These are phyloP conservation scores for Vitis cinerea DNA, from an alignment of 164 flowering plant species.

Conservation along the genomic window DNA sequence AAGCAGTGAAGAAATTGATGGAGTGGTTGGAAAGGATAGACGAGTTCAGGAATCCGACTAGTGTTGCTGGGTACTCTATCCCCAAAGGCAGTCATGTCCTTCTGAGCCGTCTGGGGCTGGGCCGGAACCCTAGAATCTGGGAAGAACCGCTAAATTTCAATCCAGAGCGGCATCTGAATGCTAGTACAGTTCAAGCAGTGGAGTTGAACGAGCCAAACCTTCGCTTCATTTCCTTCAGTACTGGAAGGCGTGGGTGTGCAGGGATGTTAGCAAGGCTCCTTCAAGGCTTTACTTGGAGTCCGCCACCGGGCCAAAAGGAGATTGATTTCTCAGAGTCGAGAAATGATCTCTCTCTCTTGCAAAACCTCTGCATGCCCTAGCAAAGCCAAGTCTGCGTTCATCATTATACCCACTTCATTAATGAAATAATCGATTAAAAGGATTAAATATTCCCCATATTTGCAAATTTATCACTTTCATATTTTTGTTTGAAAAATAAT, in stretches of 20 bases:
- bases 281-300: neutral
- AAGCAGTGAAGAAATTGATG: too few species aligned
- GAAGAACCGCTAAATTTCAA: constrained; percentile 23
- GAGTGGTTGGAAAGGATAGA: too few species aligned
- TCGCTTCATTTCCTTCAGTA: constrained; percentile 37
- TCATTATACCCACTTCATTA: too few species aligned
- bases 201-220: constrained; percentile 9
- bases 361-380: neutral
- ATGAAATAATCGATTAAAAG: too few species aligned
- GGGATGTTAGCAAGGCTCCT: constrained; percentile 11
- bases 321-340: neutral
- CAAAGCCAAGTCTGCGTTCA: neutral
- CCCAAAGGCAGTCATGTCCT: too few species aligned
- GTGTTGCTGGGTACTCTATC: constrained; percentile 20
- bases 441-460: too few species aligned
- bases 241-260: constrained; percentile 45
- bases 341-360: neutral
- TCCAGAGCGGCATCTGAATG: constrained; percentile 43
- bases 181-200: constrained; percentile 15
- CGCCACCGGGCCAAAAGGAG: neutral
- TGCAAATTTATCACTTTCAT: too few species aligned
- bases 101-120: too few species aligned
- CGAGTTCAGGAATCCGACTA: neutral
- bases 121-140: constrained; percentile 12
- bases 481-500: too few species aligned